A percentile compares a stretch with the other conserved stretches of the same genome.
Evolutionary conservation across 2,329 filamentous ascomycete species (phyloP).

Genomic region (Lachnellula occidentalis): DNA sequence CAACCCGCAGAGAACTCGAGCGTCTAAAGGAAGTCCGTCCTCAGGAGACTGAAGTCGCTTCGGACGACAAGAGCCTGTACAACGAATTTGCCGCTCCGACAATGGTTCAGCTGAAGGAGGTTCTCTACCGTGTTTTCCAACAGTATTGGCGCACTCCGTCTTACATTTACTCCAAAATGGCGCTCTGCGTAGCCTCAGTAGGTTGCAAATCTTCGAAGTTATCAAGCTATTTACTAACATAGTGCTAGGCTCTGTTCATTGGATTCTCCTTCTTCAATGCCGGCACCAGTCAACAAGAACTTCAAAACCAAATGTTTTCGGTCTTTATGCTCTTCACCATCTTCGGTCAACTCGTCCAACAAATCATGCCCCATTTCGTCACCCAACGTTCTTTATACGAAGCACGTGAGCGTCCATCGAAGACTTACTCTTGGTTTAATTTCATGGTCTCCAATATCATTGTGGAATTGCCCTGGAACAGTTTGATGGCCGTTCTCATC

Average conservation of each 20-base stretch:
- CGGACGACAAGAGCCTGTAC: constrained; percentile 42
- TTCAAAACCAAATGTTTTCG: constrained; percentile 67
- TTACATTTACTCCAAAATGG: constrained; percentile 39
- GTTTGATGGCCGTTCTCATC: constrained; percentile 64
- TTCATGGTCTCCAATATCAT: constrained; percentile 65
- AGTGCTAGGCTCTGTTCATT: constrained; percentile 50
- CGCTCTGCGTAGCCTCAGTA: constrained; percentile 34
- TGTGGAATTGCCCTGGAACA: constrained; percentile 81
- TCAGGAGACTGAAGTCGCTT: constrained; percentile 21
- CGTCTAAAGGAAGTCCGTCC: constrained; percentile 43
- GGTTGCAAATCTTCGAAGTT: constrained; percentile 34
- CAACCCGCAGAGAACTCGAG: constrained; percentile 42
- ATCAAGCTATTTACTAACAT: not conserved
- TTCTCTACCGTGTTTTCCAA: constrained; percentile 53
- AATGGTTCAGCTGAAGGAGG: constrained; percentile 45
- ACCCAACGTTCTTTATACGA: constrained; percentile 47
- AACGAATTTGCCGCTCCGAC: constrained; percentile 60
- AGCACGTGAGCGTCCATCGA: constrained; percentile 64
- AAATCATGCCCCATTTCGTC: constrained; percentile 64
- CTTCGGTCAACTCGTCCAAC: constrained; percentile 65
- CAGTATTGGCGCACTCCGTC: constrained; percentile 61
- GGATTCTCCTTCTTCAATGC: constrained; percentile 64
- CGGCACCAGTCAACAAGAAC: constrained; percentile 50
- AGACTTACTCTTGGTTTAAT: constrained; percentile 68
- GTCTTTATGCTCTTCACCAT: constrained; percentile 72